These are phyloP conservation scores for Scenedesmus sp. DNA, from an alignment of 163 green algal species.

Conservation along the genomic window DNA sequence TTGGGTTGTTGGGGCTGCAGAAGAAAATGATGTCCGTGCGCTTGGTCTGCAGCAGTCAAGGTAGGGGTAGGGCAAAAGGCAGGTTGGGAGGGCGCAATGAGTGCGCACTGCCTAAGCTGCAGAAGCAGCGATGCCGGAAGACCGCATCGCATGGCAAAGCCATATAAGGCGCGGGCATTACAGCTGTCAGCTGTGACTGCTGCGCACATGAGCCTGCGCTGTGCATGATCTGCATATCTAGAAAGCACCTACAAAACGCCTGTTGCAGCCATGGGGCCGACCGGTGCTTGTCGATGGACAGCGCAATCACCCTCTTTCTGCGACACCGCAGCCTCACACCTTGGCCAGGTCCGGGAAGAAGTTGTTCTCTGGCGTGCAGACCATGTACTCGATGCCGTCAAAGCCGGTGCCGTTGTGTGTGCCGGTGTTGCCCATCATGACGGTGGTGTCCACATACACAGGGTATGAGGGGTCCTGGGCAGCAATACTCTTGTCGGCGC, in stretches of 20 bases:
- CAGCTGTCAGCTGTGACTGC: not conserved
- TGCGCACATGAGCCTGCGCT: not conserved
- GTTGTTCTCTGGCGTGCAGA: slow-evolving; percentile 84
- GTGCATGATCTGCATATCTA: not conserved
- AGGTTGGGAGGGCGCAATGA: not conserved
- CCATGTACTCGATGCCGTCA: slow-evolving; percentile 96
- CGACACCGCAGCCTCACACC: slow-evolving; percentile 48
- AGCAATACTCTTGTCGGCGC: slow-evolving; percentile 61
- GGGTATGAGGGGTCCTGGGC: slow-evolving; percentile 95
- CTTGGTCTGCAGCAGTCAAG: slow-evolving; percentile 60
- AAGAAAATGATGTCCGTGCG: slow-evolving; percentile 99
- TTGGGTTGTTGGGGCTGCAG: slow-evolving; percentile 99
- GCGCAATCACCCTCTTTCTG: no score
- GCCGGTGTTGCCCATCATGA: slow-evolving; percentile 99
- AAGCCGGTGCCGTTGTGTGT: slow-evolving; percentile 90
- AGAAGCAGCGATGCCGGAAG: not conserved
- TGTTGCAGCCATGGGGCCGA: not conserved
- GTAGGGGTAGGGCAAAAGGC: not conserved
- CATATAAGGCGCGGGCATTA: not conserved
- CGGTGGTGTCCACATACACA: slow-evolving; percentile 98
- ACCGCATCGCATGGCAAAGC: not conserved
- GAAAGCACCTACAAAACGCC: not conserved
- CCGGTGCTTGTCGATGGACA: no score
- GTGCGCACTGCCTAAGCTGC: not conserved
- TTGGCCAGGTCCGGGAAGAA: slow-evolving; percentile 97